Evolutionary conservation across 2,329 filamentous ascomycete species (phyloP).

Genomic region (Colletotrichum tropicicola): DNA sequence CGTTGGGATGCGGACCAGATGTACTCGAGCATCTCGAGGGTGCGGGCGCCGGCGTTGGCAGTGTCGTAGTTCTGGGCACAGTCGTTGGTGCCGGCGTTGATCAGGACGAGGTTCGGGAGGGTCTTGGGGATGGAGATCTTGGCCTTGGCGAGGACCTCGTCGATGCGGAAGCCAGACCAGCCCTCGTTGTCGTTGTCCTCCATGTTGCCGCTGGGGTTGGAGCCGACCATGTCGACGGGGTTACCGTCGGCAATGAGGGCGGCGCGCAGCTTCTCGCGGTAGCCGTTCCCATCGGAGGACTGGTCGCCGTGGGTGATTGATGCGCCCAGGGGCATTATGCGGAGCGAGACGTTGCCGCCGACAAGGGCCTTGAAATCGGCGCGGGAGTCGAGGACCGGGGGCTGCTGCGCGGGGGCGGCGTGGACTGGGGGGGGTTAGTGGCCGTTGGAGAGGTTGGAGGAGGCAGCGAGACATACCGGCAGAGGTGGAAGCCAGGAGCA

Average conservation of each 20-base stretch:
- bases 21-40: conserved; percentile 45
- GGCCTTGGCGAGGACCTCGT: conserved; percentile 46
- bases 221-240: conserved; percentile 51
- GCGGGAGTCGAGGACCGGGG: conserved; percentile 11
- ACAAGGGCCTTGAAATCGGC: conserved; percentile 25
- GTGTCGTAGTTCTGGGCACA: conserved; percentile 44
- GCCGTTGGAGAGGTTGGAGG: not conserved
- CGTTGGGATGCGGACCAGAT: conserved; percentile 42
- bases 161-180: conserved; percentile 51
- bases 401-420: conserved; percentile 22
- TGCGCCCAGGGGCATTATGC: conserved; percentile 54
- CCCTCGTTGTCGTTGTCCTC: conserved; percentile 53
- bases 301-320: conserved; percentile 50
- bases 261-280: conserved; percentile 43
- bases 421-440: conserved; percentile 13
- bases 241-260: conserved; percentile 43
- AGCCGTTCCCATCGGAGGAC: conserved; percentile 50
- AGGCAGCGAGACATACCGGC: conserved; percentile 4
- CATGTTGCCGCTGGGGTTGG: conserved; percentile 48
- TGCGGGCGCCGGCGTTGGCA: conserved; percentile 39
- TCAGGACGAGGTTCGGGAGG: conserved; percentile 49
- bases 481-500: conserved; percentile 17
- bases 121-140: conserved; percentile 38
- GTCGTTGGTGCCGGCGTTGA: conserved; percentile 57
- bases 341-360: conserved; percentile 41